Base-by-base conservation (phyloP, 495 filamentous ascomycete genomes). In the Sordaria brevicollis region DNA sequence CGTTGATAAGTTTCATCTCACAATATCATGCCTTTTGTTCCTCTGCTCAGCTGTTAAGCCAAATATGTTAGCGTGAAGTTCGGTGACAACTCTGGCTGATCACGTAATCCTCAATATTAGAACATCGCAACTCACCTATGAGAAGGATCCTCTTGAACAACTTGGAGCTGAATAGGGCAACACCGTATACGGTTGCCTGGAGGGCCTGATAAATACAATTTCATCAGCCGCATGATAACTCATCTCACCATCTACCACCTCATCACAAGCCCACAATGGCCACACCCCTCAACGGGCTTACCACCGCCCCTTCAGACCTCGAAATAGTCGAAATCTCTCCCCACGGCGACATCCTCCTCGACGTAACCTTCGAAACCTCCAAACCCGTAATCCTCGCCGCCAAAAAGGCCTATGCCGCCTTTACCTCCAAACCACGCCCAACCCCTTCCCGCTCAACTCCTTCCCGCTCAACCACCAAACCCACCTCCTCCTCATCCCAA, bases 331-430 rank as follows among this genome's bases (percentile, higher is more conserved):
- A 77, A 29, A 84, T 90, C 41, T 82, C 78, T 5, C 70, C 80
- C 10, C 76, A 83, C 49, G 88, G 88, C 6, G 86, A 90, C 72
- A 65, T 89, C 6, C 68, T 90, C 1, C 81, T 89, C 3, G 82
- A 86, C 67, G 82, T 87, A 5, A 80, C 77, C 4, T 87, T 87
- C 68, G 81, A 85, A 65, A 86, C 82, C 4, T 85, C 83, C 2
- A 82, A 74, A 21, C 49, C 49, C 49, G 49, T 62, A 21, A 62
- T 62, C 25, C 13, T 62, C 25, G 49, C 49, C 25, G 49, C 49
- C 49, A 62, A 62, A 1, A 62, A 62, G 9, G 49, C 49, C 25
- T 62, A 15, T 10, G 19, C 43, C 19, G 49, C 49, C 49, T 31
- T 15, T 3, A 1, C 49, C 13, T 15, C n/a, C n/a, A n/a, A n/a